Evolutionary conservation across 352 stramenopile species (phyloP).

Genomic region (Achlya hypogyna): DNA sequence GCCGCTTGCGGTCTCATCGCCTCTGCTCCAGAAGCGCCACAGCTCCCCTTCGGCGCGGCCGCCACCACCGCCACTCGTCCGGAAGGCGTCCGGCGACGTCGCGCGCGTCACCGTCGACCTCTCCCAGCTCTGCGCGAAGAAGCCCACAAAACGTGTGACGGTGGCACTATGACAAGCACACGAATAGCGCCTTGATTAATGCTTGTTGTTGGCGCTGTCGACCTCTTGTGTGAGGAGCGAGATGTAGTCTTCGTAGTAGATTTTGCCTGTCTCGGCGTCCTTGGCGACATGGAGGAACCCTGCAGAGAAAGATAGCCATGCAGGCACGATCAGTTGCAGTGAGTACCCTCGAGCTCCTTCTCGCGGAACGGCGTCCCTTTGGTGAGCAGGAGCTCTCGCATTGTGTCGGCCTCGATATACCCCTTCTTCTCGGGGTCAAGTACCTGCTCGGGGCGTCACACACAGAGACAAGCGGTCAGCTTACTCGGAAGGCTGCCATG

Average conservation of each 20-base stretch:
- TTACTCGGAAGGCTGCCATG: constrained; percentile 62
- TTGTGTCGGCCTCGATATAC: constrained; percentile 84
- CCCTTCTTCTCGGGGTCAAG: constrained; percentile 74
- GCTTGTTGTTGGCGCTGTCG: constrained; percentile 30
- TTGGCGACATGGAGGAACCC: constrained; percentile 76
- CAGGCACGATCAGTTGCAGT: not conserved
- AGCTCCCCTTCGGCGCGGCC: constrained; percentile 13
- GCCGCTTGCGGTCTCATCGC: not conserved
- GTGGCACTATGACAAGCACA: constrained; percentile 29
- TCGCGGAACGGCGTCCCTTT: constrained; percentile 86
- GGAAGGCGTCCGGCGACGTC: not conserved
- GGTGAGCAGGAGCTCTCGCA: constrained; percentile 80
- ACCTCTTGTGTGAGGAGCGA: constrained; percentile 55
- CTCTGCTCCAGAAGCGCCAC: not conserved
- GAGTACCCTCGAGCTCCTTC: constrained; percentile 83
- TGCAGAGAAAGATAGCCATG: constrained; percentile 7
- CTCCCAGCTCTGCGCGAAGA: not conserved
- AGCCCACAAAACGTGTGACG: constrained; percentile 28
- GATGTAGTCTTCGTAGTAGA: constrained; percentile 91
- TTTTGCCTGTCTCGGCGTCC: constrained; percentile 72
- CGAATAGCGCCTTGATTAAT: not conserved
- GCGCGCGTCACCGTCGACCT: constrained; percentile 12
- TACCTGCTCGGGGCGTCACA: constrained; percentile 23
- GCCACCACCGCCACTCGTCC: not conserved
- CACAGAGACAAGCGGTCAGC: not conserved